Evolutionary conservation across 768 basidiomycete genomes (phyloP).

Genomic region (Trichaptum fuscoviolaceum): DNA sequence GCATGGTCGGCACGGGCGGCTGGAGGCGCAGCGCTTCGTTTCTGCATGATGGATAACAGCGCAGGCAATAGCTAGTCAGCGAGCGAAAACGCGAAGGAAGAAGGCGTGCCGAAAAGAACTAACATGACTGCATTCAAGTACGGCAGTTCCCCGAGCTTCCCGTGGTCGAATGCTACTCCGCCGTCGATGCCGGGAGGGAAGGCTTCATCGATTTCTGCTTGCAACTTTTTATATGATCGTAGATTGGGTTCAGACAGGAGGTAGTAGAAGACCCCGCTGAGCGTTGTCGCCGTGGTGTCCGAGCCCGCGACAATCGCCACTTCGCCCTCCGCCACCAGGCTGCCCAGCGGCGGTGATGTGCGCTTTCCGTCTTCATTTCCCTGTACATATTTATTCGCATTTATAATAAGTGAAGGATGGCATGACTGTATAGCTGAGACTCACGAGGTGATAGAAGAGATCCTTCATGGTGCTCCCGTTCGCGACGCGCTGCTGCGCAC

Average conservation of each 20-base stretch:
- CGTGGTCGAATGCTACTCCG: constrained; percentile 18
- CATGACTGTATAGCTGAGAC: background rate
- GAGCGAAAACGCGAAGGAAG: background rate
- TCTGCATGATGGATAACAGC: constrained; percentile 25
- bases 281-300: constrained; percentile 40
- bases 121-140: constrained; percentile 33
- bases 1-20: constrained; percentile 35
- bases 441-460: constrained; percentile 42
- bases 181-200: constrained; percentile 29
- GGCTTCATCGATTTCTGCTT: constrained; percentile 35
- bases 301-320: constrained; percentile 42
- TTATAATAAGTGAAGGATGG: background rate
- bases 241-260: constrained; percentile 33
- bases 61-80: too few relatives aligned
- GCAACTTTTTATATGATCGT: constrained; percentile 26
- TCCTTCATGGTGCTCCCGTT: constrained; percentile 8
- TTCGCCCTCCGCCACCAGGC: constrained; percentile 30
- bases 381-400: constrained; percentile 15
- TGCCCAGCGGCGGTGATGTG: constrained; percentile 23
- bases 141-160: constrained; percentile 24
- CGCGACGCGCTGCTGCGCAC: constrained; percentile 2
- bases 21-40: constrained; percentile 43
- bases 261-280: constrained; percentile 35
- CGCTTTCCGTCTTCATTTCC: constrained; percentile 36
- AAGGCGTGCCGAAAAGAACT: constrained; percentile 9